Conservation (phyloP, 257 asterid species). For the Solanum chilense region DNA sequence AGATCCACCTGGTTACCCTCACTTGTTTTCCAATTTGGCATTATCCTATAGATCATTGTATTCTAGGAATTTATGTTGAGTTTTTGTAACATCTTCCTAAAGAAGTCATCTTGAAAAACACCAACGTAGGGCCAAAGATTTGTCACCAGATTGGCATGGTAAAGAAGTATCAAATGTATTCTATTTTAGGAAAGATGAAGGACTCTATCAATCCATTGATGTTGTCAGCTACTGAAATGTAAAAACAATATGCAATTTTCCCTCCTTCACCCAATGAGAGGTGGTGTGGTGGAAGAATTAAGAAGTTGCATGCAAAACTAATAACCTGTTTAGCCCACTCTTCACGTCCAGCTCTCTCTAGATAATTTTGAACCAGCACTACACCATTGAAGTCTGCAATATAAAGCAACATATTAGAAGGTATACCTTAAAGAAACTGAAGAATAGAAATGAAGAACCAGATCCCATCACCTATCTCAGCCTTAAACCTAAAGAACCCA, state of each 20-base stretch:
- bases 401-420: background rate
- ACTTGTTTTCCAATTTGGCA: background rate
- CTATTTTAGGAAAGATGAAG: background rate
- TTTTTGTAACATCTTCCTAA: background rate
- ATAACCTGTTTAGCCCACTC: constrained; percentile 93
- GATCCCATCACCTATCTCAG: constrained; percentile 74
- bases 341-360: constrained; percentile 79
- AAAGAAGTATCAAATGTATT: background rate
- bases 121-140: background rate
- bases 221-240: background rate
- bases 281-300: background rate
- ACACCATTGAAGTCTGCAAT: constrained; percentile 87
- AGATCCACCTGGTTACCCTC: background rate
- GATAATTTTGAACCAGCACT: constrained; percentile 85
- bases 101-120: background rate
- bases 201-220: background rate
- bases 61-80: background rate
- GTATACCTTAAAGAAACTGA: background rate
- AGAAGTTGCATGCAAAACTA: background rate
- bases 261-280: background rate
- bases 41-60: background rate
- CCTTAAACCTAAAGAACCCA: constrained; percentile 95
- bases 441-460: background rate
- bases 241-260: background rate
- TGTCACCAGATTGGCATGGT: background rate